phyloP scores from a whole-genome alignment of 306 rosid species.

The Prinsepia uniflora region DNA sequence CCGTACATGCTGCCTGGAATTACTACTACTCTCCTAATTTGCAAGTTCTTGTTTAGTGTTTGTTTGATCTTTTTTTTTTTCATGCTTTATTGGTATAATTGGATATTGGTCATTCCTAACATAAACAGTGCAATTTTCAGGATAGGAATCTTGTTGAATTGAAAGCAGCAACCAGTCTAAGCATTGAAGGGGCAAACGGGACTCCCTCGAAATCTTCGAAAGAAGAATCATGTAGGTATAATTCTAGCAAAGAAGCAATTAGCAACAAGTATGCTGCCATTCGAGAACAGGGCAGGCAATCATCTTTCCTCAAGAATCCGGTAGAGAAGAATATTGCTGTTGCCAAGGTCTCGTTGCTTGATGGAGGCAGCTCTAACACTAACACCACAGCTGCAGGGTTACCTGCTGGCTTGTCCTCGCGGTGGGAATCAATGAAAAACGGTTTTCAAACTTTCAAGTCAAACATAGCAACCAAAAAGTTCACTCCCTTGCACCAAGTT shows the following conservation, averaged over 20 bases:
- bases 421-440: slow-evolving; percentile 73
- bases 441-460: slow-evolving; percentile 77
- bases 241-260: slow-evolving; percentile 77
- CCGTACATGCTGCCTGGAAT: background rate
- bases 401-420: slow-evolving; percentile 56
- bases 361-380: slow-evolving; percentile 31
- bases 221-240: slow-evolving; percentile 61
- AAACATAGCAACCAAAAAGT: slow-evolving; percentile 57
- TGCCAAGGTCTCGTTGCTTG: slow-evolving; percentile 66
- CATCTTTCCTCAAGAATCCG: slow-evolving; percentile 42
- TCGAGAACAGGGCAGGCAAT: slow-evolving; percentile 61
- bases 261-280: slow-evolving; percentile 74
- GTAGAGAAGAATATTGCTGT: slow-evolving; percentile 51
- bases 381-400: slow-evolving; percentile 33
- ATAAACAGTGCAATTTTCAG: slow-evolving; percentile 37
- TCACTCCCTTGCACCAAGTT: slow-evolving; percentile 55
- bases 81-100: slow-evolving; percentile 1
- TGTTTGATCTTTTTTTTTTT: background rate
- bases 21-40: background rate
- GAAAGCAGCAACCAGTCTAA: slow-evolving; percentile 42
- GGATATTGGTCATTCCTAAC: slow-evolving; percentile 3
- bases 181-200: slow-evolving; percentile 36
- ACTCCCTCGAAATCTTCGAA: slow-evolving; percentile 40
- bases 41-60: background rate
- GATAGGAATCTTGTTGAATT: slow-evolving; percentile 33